Percentiles rank a stretch among this genome's conserved stretches.
phyloP scores from a whole-genome alignment of 148 eudicot species.

The Vaccinium darrowii region DNA sequence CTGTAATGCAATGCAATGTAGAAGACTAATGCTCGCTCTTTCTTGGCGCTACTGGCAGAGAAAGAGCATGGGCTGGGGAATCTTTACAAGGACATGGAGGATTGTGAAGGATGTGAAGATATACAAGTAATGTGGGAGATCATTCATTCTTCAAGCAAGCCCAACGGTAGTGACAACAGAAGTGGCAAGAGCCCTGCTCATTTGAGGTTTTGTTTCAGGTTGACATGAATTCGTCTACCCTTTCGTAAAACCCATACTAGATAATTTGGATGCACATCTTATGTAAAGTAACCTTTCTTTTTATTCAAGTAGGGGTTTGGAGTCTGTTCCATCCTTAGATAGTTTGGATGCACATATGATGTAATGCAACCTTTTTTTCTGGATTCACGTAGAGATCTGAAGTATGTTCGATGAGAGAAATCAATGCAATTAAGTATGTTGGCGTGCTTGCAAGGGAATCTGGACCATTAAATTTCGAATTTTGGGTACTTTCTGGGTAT shows the following conservation, averaged over 20 bases:
- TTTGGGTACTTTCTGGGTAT: no score
- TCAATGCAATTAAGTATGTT: no score
- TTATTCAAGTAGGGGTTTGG: no score
- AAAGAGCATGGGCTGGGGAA: constrained; percentile 41
- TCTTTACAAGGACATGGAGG: constrained; percentile 58
- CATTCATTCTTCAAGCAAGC: constrained; percentile 41
- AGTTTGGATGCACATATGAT: not conserved
- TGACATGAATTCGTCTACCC: constrained; percentile 12
- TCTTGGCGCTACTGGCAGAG: constrained; percentile 20
- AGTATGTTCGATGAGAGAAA: not conserved
- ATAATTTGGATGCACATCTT: not conserved
- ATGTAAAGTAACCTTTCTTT: not conserved
- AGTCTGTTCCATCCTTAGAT: no score
- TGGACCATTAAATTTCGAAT: no score
- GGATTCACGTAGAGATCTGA: not conserved
- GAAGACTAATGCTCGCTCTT: not conserved
- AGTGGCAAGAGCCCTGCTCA: constrained; percentile 23
- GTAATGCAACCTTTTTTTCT: not conserved
- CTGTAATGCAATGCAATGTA: not conserved
- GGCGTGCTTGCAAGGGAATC: no score
- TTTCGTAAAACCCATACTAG: not conserved
- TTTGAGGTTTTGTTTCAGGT: constrained; percentile 30
- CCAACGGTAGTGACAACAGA: not conserved
- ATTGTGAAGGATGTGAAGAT: constrained; percentile 59
- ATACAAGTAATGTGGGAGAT: constrained; percentile 75